These are phyloP conservation scores for Diaporthe australafricana DNA, from an alignment of 2,329 filamentous ascomycete species.

Conservation along the genomic window DNA sequence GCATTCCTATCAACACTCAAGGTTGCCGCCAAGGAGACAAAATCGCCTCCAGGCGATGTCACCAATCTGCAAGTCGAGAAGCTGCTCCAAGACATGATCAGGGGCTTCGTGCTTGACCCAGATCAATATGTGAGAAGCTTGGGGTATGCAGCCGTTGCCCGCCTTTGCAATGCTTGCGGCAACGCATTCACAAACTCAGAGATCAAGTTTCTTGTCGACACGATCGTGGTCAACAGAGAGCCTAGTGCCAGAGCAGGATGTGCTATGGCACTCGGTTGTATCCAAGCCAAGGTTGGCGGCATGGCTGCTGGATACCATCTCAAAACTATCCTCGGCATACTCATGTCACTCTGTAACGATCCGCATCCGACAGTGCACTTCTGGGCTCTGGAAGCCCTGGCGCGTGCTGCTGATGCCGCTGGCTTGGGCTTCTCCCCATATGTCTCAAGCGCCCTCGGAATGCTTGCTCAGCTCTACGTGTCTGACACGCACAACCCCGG, in stretches of 20 bases:
- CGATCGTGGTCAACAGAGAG: slow-evolving; percentile 92
- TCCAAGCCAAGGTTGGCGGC: slow-evolving; percentile 94
- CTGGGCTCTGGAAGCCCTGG: slow-evolving; percentile 92
- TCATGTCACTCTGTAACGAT: slow-evolving; percentile 98
- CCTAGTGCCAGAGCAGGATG: slow-evolving; percentile 94
- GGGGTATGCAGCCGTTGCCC: slow-evolving; percentile 85
- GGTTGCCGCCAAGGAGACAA: slow-evolving; percentile 85
- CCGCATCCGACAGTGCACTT: slow-evolving; percentile 96
- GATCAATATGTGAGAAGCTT: slow-evolving; percentile 89
- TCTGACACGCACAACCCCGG: slow-evolving; percentile 93
- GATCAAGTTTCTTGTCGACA: slow-evolving; percentile 89
- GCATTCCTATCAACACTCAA: slow-evolving; percentile 85
- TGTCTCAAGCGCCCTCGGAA: slow-evolving; percentile 89
- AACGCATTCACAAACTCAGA: slow-evolving; percentile 90
- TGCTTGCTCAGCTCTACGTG: slow-evolving; percentile 93
- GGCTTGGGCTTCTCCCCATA: slow-evolving; percentile 92
- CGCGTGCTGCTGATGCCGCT: slow-evolving; percentile 88
- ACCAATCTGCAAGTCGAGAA: slow-evolving; percentile 83
- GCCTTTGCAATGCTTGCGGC: slow-evolving; percentile 85
- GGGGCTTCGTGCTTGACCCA: slow-evolving; percentile 81
- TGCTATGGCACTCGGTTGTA: slow-evolving; percentile 91
- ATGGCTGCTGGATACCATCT: slow-evolving; percentile 98
- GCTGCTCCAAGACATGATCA: slow-evolving; percentile 79
- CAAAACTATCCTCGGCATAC: slow-evolving; percentile 95
- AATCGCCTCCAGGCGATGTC: slow-evolving; percentile 78